Base-by-base conservation (phyloP, 2,329 filamentous ascomycete species). In the Neofusicoccum sp. region DNA sequence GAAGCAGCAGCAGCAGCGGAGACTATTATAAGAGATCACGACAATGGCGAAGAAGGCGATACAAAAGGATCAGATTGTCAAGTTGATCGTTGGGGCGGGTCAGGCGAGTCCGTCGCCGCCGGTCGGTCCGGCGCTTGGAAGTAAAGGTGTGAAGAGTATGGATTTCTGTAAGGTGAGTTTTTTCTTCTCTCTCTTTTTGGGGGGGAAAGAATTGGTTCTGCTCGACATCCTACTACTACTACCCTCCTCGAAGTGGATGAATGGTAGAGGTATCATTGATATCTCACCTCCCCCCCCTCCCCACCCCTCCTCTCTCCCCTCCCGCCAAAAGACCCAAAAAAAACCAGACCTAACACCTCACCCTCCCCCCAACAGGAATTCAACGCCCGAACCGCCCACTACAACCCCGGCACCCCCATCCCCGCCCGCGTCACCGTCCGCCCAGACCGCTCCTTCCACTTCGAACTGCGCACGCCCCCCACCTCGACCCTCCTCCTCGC, bases 91-190 rank as follows among this genome's bases (percentile, higher is more conserved):
- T 66, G 95, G 94, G 71, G 95, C 95, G 63, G 95, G 95, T 31
- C 92, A 97, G 78, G 95, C 95, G 65, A 94, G 89, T 72, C 95
- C 95, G 34, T 96, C 93, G 79, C 95, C 95, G 37, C 95, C 95
- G 4, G 93, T 99, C 72, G 95, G 95, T 83, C 95, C 95, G 64
- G 95, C 95, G 61, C 85, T 99, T 68, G 95, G 95, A 80, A 94
- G 89, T 77, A 98, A 97, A 83, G 95, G 95, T 83, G 91, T 99
- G 66, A 99, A 99, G 83, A 96, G 91, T 64, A 99, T 99, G 89
- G 95, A 99, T 80, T 99, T 98, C 78, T 98, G 95, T 87, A 98
- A 98, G 85, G 94, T 96, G 76, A 63, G 74, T 61, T 1, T 39
- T 22, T 36, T 54, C 31, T 8, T 1, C 22, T 6, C 11, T 22